phyloP scores from a whole-genome alignment of 768 basidiomycete genomes.

The Suillus spraguei region DNA sequence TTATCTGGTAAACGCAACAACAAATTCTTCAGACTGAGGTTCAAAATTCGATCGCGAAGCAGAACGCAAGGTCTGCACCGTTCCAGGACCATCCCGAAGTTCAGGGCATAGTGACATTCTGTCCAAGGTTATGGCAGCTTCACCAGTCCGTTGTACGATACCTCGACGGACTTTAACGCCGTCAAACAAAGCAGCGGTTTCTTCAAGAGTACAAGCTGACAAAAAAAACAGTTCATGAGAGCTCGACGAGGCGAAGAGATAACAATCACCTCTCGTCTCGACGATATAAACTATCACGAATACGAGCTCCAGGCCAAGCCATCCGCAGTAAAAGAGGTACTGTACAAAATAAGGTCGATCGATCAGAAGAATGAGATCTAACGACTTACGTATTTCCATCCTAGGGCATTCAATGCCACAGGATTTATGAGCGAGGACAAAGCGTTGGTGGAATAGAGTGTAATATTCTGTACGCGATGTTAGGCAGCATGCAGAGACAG shows the following conservation, averaged over 20 bases:
- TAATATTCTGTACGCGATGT: constrained; percentile 49
- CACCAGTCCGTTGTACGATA: constrained; percentile 50
- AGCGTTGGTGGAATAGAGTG: constrained; percentile 65
- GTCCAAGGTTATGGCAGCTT: constrained; percentile 43
- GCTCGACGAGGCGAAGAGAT: constrained; percentile 12
- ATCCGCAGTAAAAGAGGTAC: constrained; percentile 67
- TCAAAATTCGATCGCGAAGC: background rate
- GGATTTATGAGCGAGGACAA: constrained; percentile 85
- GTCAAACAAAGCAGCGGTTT: constrained; percentile 73
- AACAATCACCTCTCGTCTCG: constrained; percentile 58
- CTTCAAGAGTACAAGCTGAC: constrained; percentile 69
- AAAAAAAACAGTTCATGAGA: constrained; percentile 14
- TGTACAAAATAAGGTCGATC: constrained; percentile 10
- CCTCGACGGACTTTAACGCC: constrained; percentile 44
- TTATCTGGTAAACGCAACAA: background rate
- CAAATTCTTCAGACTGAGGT: background rate
- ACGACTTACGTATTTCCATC: constrained; percentile 48
- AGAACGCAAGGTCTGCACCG: background rate
- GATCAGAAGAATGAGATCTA: background rate
- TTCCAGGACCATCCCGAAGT: background rate
- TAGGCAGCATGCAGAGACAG: background rate
- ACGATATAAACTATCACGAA: constrained; percentile 59
- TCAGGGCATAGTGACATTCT: background rate
- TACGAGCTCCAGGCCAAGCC: constrained; percentile 62
- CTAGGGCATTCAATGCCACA: constrained; percentile 57